Evolutionary conservation across 1,139 yeast genomes (phyloP).

Genomic region (Blastobotrys aristatus): DNA sequence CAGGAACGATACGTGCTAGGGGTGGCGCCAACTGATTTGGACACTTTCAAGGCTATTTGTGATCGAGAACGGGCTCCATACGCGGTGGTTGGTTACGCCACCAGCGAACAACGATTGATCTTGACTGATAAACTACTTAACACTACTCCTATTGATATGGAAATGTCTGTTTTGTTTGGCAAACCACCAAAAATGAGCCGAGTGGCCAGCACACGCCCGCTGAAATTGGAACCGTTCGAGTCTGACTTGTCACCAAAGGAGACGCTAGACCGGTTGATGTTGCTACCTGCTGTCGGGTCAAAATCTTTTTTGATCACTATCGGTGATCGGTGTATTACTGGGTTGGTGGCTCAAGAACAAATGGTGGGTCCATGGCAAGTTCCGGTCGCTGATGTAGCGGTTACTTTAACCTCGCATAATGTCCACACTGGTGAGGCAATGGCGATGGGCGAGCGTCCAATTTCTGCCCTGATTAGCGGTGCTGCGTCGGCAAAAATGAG

Average conservation of each 20-base stretch:
- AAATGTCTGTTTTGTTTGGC: conserved; percentile 94
- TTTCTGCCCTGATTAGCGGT: conserved; percentile 84
- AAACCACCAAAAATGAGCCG: conserved; percentile 95
- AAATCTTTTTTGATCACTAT: conserved; percentile 92
- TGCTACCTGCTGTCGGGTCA: conserved; percentile 91
- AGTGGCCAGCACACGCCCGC: conserved; percentile 59
- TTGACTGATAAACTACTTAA: conserved; percentile 73
- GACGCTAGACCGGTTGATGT: conserved; percentile 76
- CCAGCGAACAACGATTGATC: conserved; percentile 75
- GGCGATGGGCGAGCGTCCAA: conserved; percentile 97
- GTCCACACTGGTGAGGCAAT: conserved; percentile 90
- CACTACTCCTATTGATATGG: conserved; percentile 88
- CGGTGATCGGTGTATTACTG: conserved; percentile 96
- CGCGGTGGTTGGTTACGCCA: conserved; percentile 94
- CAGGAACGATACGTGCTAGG: conserved; percentile 97
- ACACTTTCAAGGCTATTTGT: conserved; percentile 70
- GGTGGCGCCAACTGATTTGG: conserved; percentile 75
- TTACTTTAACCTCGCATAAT: conserved; percentile 78
- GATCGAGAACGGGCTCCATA: conserved; percentile 94
- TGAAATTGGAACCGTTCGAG: conserved; percentile 50
- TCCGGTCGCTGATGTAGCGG: conserved; percentile 99
- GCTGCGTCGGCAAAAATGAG: conserved; percentile 95
- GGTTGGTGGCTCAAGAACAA: conserved; percentile 95
- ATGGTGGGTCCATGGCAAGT: conserved; percentile 99
- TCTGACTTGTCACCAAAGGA: conserved; percentile 38